Base-by-base conservation (phyloP, 1,284 basidiomycete genomes). In the Schizopora paradoxa region DNA sequence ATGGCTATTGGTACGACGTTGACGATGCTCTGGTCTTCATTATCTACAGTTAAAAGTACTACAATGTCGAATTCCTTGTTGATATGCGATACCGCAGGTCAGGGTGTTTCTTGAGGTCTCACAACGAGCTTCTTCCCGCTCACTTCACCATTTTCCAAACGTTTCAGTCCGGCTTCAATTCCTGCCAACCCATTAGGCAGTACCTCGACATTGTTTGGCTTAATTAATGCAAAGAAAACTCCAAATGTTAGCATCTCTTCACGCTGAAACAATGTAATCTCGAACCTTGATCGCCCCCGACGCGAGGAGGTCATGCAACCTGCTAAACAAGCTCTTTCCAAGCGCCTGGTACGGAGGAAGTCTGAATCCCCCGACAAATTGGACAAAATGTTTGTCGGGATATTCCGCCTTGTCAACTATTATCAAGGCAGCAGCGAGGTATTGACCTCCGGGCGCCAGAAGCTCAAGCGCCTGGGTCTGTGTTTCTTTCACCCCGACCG, bases 81-180 rank as follows among this genome's bases (percentile, higher is more conserved):
- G n/a, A n/a, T n/a, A n/a, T n/a, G n/a, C n/a, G n/a, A n/a, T n/a
- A n/a, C n/a, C n/a, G n/a, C n/a, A n/a, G n/a, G n/a, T n/a, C n/a
- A n/a, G n/a, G n/a, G n/a, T n/a, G 66, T 74, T 50, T 79, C 73
- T 41, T 69, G 66, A 2, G 75, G 76, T 37, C 58, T 67, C 3
- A 54, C 71, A 10, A 80, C 62, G 8, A 81, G 59, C 55, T 81
- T 79, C 18, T 58, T 56, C 2, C 67, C 74, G 21, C 73, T 77
- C 10, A 79, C 64, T 41, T 69, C 53, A 8, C 65, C 61, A 2
- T 58, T 51, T 51, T 61, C 58, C 56, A 80, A 42, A 45, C 61
- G 60, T 23, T 67, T 58, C 43, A 81, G 54, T 0, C 72, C 78
- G 6, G 51, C 63, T 0, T 53, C 33, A n/a, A 80, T 68, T 1